Evolutionary conservation across 2,329 filamentous ascomycete species (phyloP).

Genomic region (Arthrobotrys megalospora): DNA sequence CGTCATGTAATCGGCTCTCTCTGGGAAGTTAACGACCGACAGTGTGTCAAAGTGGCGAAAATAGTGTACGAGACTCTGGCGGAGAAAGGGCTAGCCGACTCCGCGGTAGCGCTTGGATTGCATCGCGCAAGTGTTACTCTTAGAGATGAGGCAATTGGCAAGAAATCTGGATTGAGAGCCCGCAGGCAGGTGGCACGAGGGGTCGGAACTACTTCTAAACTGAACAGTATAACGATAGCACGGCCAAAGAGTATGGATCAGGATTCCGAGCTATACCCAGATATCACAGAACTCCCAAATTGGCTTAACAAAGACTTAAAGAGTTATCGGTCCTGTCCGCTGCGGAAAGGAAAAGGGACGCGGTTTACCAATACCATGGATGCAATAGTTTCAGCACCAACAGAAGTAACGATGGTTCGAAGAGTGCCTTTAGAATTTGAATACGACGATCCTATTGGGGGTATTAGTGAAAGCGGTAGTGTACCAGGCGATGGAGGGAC

Average conservation of each 20-base stretch:
- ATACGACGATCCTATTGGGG: background rate
- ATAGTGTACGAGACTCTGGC: constrained; percentile 40
- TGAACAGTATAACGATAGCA: background rate
- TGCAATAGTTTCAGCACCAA: background rate
- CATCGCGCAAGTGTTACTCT: constrained; percentile 19
- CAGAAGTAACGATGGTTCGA: background rate
- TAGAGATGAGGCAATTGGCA: background rate
- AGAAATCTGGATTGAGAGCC: background rate
- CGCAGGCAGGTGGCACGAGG: no score
- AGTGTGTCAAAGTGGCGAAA: constrained; percentile 62
- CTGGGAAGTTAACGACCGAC: constrained; percentile 66
- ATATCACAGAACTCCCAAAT: background rate
- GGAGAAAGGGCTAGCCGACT: constrained; percentile 9
- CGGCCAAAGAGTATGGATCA: background rate
- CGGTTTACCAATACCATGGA: no score
- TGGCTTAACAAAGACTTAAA: constrained; percentile 7
- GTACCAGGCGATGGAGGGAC: background rate
- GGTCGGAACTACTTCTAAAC: no score
- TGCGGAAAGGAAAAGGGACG: background rate
- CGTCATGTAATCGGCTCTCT: constrained; percentile 66
- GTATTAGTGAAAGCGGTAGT: background rate
- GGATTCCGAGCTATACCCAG: background rate
- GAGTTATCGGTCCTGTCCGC: background rate
- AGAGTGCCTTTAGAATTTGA: background rate
- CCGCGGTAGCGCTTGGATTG: background rate